phyloP scores from a whole-genome alignment of 495 filamentous ascomycete genomes.

The Trichoderma reesei region DNA sequence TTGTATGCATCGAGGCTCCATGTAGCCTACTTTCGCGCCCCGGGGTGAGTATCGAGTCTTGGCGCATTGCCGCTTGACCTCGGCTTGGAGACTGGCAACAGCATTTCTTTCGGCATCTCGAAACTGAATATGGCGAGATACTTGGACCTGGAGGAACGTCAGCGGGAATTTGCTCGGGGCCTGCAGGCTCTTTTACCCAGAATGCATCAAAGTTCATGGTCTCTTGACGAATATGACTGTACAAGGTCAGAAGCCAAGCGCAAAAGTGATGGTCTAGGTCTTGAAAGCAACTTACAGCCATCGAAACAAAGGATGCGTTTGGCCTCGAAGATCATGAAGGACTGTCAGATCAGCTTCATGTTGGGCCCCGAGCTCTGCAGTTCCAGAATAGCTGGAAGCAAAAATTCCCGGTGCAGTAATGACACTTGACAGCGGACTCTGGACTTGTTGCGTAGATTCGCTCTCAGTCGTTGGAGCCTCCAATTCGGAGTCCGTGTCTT shows the following conservation, averaged over 20 bases:
- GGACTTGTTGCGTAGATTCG: not conserved
- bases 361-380: conserved; percentile 18
- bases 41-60: conserved; percentile 18
- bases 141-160: conserved; percentile 13
- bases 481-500: not conserved
- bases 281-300: conserved; percentile 20
- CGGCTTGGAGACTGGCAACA: conserved; percentile 17
- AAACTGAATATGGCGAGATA: conserved; percentile 16
- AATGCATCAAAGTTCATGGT: conserved; percentile 24
- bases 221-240: conserved; percentile 19
- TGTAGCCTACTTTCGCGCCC: conserved; percentile 17
- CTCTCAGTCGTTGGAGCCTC: not conserved
- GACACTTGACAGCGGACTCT: not conserved
- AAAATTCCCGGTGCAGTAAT: conserved; percentile 11
- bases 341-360: conserved; percentile 19
- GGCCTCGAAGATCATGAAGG: conserved; percentile 14
- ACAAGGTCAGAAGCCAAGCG: not conserved
- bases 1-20: conserved; percentile 17
- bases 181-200: conserved; percentile 10
- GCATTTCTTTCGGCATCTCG: conserved; percentile 18
- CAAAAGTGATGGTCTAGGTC: not conserved
- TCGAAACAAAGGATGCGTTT: conserved; percentile 19
- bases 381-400: conserved; percentile 21
- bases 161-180: not conserved
- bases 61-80: conserved; percentile 17